Conservation (phyloP, 2,329 filamentous ascomycete genomes). For the Colletotrichum australisinense region DNA sequence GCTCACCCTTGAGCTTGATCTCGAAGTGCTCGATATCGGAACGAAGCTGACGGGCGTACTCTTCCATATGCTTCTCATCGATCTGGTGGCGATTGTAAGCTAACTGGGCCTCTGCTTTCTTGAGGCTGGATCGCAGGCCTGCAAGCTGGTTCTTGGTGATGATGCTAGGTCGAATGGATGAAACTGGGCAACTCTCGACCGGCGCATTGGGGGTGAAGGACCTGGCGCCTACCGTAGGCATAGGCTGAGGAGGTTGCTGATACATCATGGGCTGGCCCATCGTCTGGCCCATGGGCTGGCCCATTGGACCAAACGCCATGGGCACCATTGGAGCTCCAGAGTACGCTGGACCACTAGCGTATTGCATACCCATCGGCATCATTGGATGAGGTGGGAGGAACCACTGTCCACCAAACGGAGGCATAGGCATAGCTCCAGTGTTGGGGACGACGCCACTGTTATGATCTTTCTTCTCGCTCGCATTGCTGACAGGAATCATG, state of each 20-base stretch:
- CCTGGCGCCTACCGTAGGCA: background rate
- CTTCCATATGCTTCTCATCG: slow-evolving; percentile 64
- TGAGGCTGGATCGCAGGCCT: slow-evolving; percentile 62
- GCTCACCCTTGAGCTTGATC: slow-evolving; percentile 55
- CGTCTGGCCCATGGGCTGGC: slow-evolving; percentile 34
- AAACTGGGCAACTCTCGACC: slow-evolving; percentile 53
- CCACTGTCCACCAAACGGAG: slow-evolving; percentile 24
- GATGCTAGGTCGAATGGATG: slow-evolving; percentile 71
- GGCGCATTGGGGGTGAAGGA: background rate
- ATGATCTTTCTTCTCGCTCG: slow-evolving; percentile 4
- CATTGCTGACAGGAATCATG: background rate
- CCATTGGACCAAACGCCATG: slow-evolving; percentile 38
- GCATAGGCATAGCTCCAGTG: background rate
- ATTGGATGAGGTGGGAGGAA: slow-evolving; percentile 27
- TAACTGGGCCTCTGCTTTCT: slow-evolving; percentile 68
- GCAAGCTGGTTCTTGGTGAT: slow-evolving; percentile 70
- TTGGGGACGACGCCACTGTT: background rate
- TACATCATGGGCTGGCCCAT: slow-evolving; percentile 39
- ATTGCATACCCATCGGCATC: slow-evolving; percentile 35
- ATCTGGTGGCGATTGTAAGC: slow-evolving; percentile 73
- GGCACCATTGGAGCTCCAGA: slow-evolving; percentile 41
- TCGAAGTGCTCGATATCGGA: slow-evolving; percentile 63
- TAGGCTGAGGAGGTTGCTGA: slow-evolving; percentile 17
- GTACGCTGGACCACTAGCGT: slow-evolving; percentile 40
- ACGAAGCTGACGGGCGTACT: slow-evolving; percentile 54